These are phyloP conservation scores for Amanita subjunquillea DNA, from an alignment of 768 basidiomycete genomes.

Conservation along the genomic window DNA sequence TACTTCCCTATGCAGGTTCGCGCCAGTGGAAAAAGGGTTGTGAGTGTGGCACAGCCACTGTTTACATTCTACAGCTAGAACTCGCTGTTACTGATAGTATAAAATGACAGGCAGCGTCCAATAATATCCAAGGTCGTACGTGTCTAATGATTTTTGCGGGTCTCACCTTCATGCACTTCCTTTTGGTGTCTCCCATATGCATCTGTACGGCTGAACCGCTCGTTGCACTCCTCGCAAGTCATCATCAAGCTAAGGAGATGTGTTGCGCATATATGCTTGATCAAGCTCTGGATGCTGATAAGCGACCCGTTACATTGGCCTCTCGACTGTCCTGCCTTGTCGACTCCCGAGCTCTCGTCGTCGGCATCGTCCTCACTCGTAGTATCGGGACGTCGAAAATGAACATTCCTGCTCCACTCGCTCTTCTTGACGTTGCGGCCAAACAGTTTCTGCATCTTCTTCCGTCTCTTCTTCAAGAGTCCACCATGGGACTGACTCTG, in stretches of 20 bases:
- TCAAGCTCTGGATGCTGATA: not conserved
- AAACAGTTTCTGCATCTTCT: not conserved
- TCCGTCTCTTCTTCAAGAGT: not conserved
- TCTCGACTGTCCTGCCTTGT: not conserved
- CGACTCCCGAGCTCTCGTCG: not conserved
- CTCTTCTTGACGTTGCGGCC: not conserved
- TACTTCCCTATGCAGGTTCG: too few species aligned
- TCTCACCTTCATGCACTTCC: not conserved
- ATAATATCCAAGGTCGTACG: not conserved
- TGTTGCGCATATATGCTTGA: conserved; percentile 1
- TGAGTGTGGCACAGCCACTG: too few species aligned
- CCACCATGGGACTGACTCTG: not conserved
- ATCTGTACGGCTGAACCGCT: conserved; percentile 1
- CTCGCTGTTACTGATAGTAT: too few species aligned
- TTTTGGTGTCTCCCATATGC: not conserved
- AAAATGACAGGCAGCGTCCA: too few species aligned
- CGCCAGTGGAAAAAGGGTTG: too few species aligned
- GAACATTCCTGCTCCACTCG: not conserved
- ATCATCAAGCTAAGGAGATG: not conserved
- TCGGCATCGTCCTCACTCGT: not conserved
- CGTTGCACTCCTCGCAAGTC: not conserved
- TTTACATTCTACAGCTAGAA: too few species aligned
- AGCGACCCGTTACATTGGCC: not conserved
- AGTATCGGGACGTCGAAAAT: not conserved
- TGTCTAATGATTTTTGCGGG: not conserved